Evolutionary conservation across 495 filamentous ascomycete genomes (phyloP).

Genomic region (Penicillium herquei): DNA sequence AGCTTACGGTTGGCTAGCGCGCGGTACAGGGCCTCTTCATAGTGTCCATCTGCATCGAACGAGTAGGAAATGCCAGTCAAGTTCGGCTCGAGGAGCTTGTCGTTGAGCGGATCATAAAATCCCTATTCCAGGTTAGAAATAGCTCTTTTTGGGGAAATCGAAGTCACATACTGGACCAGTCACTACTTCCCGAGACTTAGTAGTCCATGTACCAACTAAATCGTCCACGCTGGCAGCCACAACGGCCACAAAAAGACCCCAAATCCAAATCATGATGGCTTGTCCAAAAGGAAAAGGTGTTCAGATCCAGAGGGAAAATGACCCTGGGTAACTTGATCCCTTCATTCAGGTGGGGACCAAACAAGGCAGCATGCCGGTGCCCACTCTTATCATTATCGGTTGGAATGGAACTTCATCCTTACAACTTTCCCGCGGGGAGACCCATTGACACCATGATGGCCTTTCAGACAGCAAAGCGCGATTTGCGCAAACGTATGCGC

Average conservation of each 20-base stretch:
- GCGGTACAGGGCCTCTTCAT: conserved; percentile 72
- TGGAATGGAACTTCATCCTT: conserved; percentile 14
- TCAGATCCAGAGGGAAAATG: conserved; percentile 4
- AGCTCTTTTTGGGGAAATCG: background rate
- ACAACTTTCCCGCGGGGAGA: conserved; percentile 14
- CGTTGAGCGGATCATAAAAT: conserved; percentile 72
- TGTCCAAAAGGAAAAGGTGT: conserved; percentile 6
- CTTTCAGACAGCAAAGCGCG: conserved; percentile 66
- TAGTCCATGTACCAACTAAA: conserved; percentile 74
- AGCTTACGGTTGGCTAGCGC: conserved; percentile 69
- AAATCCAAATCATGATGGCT: conserved; percentile 24
- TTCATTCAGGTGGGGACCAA: conserved; percentile 23
- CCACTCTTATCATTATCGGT: conserved; percentile 26
- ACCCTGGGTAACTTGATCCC: conserved; percentile 3
- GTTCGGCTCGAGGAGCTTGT: conserved; percentile 65
- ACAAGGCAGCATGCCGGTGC: conserved; percentile 13
- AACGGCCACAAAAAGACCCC: conserved; percentile 26
- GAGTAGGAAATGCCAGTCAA: conserved; percentile 80
- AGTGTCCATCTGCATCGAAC: conserved; percentile 70
- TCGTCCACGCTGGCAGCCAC: conserved; percentile 39
- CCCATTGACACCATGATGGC: conserved; percentile 35
- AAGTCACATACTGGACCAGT: conserved; percentile 64
- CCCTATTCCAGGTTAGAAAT: conserved; percentile 41
- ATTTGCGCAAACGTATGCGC: conserved; percentile 68
- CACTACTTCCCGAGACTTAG: conserved; percentile 68